Percentiles rank a stretch among this genome's conserved stretches.
Evolutionary conservation across 1,284 basidiomycete species (phyloP).

Genomic region (Ceratobasidium sp.): DNA sequence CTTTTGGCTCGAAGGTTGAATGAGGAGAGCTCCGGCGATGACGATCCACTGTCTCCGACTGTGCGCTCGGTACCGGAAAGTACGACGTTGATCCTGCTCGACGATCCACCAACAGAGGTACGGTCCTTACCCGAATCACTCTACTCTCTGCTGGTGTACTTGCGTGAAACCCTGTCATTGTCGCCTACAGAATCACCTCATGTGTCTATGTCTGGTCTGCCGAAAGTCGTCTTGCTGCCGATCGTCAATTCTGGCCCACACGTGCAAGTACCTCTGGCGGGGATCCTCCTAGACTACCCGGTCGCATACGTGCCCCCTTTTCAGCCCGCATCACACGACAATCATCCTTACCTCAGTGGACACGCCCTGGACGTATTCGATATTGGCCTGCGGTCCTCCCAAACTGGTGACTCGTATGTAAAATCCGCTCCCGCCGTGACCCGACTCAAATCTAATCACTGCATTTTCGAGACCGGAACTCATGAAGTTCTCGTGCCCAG

Average conservation of each 20-base stretch:
- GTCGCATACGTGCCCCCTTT: conserved; percentile 26
- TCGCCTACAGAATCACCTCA: not conserved
- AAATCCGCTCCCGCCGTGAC: not conserved
- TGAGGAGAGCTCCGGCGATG: not conserved
- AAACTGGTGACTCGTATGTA: conserved; percentile 37
- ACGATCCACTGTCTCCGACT: not conserved
- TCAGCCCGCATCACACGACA: not conserved
- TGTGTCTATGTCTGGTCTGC: conserved; percentile 2
- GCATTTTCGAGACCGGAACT: conserved; percentile 24
- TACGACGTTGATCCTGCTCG: not conserved
- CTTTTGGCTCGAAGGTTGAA: conserved; percentile 11
- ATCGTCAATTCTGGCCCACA: conserved; percentile 10
- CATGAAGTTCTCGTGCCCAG: conserved; percentile 43
- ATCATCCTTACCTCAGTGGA: conserved; percentile 13
- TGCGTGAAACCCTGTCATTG: not conserved
- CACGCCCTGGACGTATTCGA: conserved; percentile 33
- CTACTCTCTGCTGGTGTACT: not conserved
- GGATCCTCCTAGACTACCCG: conserved; percentile 37
- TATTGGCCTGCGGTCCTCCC: conserved; percentile 7
- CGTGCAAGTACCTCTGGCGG: conserved; percentile 33
- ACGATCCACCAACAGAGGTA: conserved; percentile 10
- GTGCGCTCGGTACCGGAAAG: not conserved
- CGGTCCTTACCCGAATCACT: conserved; percentile 30
- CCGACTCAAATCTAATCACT: conserved; percentile 16
- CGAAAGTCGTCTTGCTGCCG: conserved; percentile 13